phyloP scores from a whole-genome alignment of 495 filamentous ascomycete genomes.

The Talaromyces proteolyticus region DNA sequence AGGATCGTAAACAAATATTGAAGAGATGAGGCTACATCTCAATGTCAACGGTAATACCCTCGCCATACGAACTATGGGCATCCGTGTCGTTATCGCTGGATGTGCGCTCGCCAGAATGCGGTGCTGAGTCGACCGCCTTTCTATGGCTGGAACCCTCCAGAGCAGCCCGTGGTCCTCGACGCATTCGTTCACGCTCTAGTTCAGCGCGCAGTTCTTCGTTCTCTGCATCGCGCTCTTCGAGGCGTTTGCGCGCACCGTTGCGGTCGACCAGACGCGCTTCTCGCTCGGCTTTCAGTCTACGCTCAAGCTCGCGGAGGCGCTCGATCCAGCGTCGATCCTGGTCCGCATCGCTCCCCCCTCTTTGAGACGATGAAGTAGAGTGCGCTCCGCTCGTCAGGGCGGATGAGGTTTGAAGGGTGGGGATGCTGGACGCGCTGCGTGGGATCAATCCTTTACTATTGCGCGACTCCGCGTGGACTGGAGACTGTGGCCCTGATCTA shows the following conservation, averaged over 20 bases:
- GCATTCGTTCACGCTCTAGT: constrained; percentile 59
- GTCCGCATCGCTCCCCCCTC: constrained; percentile 25
- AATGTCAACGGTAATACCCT: constrained; percentile 39
- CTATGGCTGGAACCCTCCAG: background rate
- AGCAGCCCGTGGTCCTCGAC: constrained; percentile 21
- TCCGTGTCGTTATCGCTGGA: constrained; percentile 23
- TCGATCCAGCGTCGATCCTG: constrained; percentile 74
- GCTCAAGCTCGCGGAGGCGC: constrained; percentile 78
- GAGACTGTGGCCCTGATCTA: constrained; percentile 6
- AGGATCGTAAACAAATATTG: too few species aligned
- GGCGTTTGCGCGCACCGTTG: constrained; percentile 70
- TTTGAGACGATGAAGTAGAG: too few species aligned
- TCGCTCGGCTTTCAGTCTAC: constrained; percentile 80
- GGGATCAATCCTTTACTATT: constrained; percentile 8
- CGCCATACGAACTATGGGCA: constrained; percentile 36
- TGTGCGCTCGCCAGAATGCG: constrained; percentile 5
- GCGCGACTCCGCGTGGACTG: constrained; percentile 7
- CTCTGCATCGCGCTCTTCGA: constrained; percentile 77
- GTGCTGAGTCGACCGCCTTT: constrained; percentile 1
- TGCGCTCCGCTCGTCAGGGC: too few species aligned
- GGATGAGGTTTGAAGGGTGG: constrained; percentile 30
- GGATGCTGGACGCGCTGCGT: constrained; percentile 30
- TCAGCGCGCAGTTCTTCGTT: constrained; percentile 65
- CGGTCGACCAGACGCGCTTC: constrained; percentile 84
- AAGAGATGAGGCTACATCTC: constrained; percentile 33